Conservation (phyloP, 257 asterid genomes). For the Apocynum venetum region DNA sequence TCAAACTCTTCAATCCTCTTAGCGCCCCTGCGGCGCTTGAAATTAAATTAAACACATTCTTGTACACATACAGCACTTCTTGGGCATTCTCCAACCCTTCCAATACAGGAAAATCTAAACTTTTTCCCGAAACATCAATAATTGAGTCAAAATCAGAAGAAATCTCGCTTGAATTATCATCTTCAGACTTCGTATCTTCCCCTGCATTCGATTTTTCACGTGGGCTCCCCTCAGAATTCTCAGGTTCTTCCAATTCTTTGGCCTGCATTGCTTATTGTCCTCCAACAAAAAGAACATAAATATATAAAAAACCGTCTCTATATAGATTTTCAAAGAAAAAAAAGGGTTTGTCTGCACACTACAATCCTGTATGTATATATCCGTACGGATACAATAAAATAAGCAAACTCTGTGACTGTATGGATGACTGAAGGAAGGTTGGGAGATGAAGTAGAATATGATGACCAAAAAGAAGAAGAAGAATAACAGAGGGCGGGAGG, state of each 20-base stretch:
- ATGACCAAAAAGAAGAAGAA: not conserved
- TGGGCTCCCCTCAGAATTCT: slow-evolving; percentile 20
- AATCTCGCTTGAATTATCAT: slow-evolving; percentile 27
- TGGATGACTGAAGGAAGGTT: not conserved
- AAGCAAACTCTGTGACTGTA: not conserved
- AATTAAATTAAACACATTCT: slow-evolving; percentile 71
- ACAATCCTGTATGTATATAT: not conserved
- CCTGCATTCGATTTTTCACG: slow-evolving; percentile 20
- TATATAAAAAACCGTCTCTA: not conserved
- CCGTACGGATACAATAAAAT: not conserved
- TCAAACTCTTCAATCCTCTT: slow-evolving; percentile 58
- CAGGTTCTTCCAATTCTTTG: slow-evolving; percentile 41
- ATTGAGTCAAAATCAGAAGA: slow-evolving; percentile 34
- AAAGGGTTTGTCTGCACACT: no score
- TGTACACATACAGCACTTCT: slow-evolving; percentile 64
- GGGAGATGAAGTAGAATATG: not conserved
- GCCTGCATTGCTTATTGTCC: slow-evolving; percentile 35
- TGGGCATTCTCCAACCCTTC: slow-evolving; percentile 33
- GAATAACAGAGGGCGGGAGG: not conserved
- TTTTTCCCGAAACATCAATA: slow-evolving; percentile 66
- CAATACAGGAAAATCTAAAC: slow-evolving; percentile 48
- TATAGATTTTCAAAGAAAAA: not conserved
- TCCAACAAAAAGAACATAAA: not conserved
- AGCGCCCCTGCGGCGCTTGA: slow-evolving; percentile 59
- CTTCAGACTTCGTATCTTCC: slow-evolving; percentile 22